Evolutionary conservation across 805 yeast genomes (phyloP).

Genomic region (Yarrowia divulgata): DNA sequence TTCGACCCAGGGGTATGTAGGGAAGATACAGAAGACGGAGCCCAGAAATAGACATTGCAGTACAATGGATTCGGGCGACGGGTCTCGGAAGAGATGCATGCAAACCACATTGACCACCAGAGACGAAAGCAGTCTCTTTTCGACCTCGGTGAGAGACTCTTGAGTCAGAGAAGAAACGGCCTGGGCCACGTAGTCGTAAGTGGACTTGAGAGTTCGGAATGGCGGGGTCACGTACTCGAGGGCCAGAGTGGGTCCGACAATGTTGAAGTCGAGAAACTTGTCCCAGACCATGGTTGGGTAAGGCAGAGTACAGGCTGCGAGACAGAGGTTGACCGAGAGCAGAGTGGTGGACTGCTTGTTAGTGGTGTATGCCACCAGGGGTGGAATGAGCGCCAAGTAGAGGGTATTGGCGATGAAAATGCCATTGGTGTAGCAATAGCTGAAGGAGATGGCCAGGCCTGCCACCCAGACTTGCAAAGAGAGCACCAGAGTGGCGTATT

Average conservation of each 20-base stretch:
- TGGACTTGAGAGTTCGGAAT: slow-evolving; percentile 3
- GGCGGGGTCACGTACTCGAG: slow-evolving; percentile 25
- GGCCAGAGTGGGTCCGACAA: slow-evolving; percentile 16
- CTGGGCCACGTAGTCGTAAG: slow-evolving; percentile 2
- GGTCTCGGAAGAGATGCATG: slow-evolving; percentile 32
- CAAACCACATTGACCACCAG: slow-evolving; percentile 23
- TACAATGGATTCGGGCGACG: slow-evolving; percentile 18
- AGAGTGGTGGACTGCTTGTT: neutral
- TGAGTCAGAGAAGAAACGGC: slow-evolving; percentile 18
- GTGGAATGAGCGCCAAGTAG: slow-evolving; percentile 29
- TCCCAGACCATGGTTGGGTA: slow-evolving; percentile 11
- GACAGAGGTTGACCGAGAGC: slow-evolving; percentile 22
- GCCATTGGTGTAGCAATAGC: slow-evolving; percentile 4
- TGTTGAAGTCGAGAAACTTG: slow-evolving; percentile 25
- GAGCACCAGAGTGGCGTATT: neutral
- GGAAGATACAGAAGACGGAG: slow-evolving; percentile 37
- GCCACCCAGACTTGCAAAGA: slow-evolving; percentile 32
- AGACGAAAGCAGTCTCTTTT: slow-evolving; percentile 18
- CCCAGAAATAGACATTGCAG: slow-evolving; percentile 35
- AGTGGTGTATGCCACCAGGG: slow-evolving; percentile 28
- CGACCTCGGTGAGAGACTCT: slow-evolving; percentile 29
- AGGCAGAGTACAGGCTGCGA: slow-evolving; percentile 21
- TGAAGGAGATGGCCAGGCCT: slow-evolving; percentile 17
- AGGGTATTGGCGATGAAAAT: slow-evolving; percentile 17
- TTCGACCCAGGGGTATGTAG: slow-evolving; percentile 35